Conservation (phyloP, 2,329 filamentous ascomycete species). For the Fusarium sp. region DNA sequence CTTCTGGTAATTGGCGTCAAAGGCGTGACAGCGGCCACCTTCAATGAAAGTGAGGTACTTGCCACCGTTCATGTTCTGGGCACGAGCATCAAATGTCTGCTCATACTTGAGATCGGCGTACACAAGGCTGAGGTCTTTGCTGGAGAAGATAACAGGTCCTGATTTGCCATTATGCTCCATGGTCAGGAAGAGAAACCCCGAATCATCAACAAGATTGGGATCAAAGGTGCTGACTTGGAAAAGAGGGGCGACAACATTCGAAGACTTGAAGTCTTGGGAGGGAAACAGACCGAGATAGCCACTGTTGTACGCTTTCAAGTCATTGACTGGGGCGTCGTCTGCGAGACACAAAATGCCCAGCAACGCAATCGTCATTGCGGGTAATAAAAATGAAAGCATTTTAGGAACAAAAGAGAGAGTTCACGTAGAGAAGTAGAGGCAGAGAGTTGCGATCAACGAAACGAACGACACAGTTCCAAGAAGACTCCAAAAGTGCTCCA, state of each 20-base stretch:
- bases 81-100: slow-evolving; percentile 40
- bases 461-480: slow-evolving; percentile 36
- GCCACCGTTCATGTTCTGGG: slow-evolving; percentile 29
- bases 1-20: slow-evolving; percentile 41
- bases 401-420: not conserved
- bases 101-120: slow-evolving; percentile 42
- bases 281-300: slow-evolving; percentile 38
- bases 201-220: slow-evolving; percentile 32
- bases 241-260: slow-evolving; percentile 36
- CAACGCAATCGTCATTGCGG: slow-evolving; percentile 5
- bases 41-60: slow-evolving; percentile 46
- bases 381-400: slow-evolving; percentile 26
- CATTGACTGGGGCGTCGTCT: slow-evolving; percentile 31
- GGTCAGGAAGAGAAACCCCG: slow-evolving; percentile 41
- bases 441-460: slow-evolving; percentile 8
- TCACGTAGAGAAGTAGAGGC: not conserved
- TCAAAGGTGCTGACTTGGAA: slow-evolving; percentile 44
- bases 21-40: slow-evolving; percentile 37
- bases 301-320: slow-evolving; percentile 37
- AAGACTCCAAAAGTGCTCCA: slow-evolving; percentile 40
- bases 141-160: slow-evolving; percentile 44
- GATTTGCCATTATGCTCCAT: slow-evolving; percentile 35
- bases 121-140: slow-evolving; percentile 43
- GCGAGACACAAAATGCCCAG: slow-evolving; percentile 16
- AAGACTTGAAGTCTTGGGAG: slow-evolving; percentile 40